Evolutionary conservation across 768 basidiomycete species (phyloP), one percentile per base, ranked within the genome.

Genomic region (Paxillus ammoniavirescens): DNA sequence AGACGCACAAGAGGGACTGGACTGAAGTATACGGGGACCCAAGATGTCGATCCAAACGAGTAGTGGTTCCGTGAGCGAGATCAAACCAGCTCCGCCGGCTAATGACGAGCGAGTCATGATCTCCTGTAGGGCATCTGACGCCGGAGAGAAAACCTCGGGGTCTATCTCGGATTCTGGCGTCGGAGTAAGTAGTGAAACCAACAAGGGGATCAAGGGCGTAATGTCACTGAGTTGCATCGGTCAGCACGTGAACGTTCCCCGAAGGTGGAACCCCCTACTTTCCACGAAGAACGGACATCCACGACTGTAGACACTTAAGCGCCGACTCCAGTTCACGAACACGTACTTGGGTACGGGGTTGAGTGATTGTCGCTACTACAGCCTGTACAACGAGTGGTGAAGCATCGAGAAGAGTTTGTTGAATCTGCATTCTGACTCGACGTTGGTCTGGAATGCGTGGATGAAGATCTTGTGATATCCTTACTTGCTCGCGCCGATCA

Each of bases 31-130:
- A 10, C 40, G 67, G 28, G 60, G 63, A 8, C 87, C 91, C 42
- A 77, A 73, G 0, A 73, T 66, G 54, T 85, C 78, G 0, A 86
- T 64, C 92, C 93, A 98, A 3, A 84, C 70, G n/a, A 97, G 73
- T 7, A 98, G 73, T 2, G 94, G 94, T 62, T 94, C 90, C 0
- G 93, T 93, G 30, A 95, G 77, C 0, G 86, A 80, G 50, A 80
- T 80, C 15, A 78, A 77, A 2, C 89, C 91, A 0, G 77, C 73
- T 0, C 90, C 91, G 49, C 86, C 82, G 0, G 86, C 77, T 30
- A 94, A 76, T 0, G 87, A 76, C 1, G 93, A 91, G 47, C 83
- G 81, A 1, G 84, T 79, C 61, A 94, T 78, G 49, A 96, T 78
- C 61, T 94, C 91, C 65, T 89, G 83, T 4, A 96, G 65, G 0